A percentile compares a stretch with the other conserved stretches of the same genome.
Evolutionary conservation across 2,329 filamentous ascomycete genomes (phyloP).

Genomic region (Lachnellula subtilissima): DNA sequence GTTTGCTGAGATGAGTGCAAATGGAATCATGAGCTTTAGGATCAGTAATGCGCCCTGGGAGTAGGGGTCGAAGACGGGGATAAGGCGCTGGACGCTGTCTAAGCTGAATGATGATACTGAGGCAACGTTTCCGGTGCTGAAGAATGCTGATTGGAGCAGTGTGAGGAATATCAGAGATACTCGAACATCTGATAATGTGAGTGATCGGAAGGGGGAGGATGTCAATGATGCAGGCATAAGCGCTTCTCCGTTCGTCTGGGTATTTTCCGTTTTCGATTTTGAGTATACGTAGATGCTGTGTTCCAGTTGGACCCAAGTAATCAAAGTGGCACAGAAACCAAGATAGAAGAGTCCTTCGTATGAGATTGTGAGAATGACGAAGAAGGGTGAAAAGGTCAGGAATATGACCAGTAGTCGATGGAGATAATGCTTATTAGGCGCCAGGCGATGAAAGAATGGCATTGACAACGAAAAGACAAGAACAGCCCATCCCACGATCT

Average conservation of each 20-base stretch:
- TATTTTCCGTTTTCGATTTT: conserved; percentile 19
- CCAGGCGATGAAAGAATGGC: conserved; percentile 74
- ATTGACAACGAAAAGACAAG: conserved; percentile 71
- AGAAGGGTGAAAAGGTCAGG: conserved; percentile 85
- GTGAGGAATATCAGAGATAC: conserved; percentile 94
- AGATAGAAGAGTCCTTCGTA: conserved; percentile 97
- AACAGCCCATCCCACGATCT: conserved; percentile 78
- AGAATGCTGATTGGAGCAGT: conserved; percentile 91
- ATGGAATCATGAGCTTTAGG: conserved; percentile 88
- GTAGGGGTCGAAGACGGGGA: conserved; percentile 92
- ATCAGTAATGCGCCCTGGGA: conserved; percentile 82
- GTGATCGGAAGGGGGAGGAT: conserved; percentile 47
- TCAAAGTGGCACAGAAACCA: conserved; percentile 73
- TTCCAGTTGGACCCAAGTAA: conserved; percentile 90
- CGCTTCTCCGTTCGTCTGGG: conserved; percentile 16
- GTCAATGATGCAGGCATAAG: conserved; percentile 21
- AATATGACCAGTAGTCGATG: conserved; percentile 87
- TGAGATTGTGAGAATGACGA: conserved; percentile 93
- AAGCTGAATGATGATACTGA: conserved; percentile 91
- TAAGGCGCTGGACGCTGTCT: conserved; percentile 79
- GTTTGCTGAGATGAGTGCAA: conserved; percentile 86
- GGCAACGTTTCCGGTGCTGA: conserved; percentile 93
- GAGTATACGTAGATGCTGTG: conserved; percentile 61
- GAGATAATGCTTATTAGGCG: conserved; percentile 81
- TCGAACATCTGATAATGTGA: conserved; percentile 78